phyloP scores from a whole-genome alignment of 192 early-diverging fungal genomes.

The Dimargaris xerosporica region DNA sequence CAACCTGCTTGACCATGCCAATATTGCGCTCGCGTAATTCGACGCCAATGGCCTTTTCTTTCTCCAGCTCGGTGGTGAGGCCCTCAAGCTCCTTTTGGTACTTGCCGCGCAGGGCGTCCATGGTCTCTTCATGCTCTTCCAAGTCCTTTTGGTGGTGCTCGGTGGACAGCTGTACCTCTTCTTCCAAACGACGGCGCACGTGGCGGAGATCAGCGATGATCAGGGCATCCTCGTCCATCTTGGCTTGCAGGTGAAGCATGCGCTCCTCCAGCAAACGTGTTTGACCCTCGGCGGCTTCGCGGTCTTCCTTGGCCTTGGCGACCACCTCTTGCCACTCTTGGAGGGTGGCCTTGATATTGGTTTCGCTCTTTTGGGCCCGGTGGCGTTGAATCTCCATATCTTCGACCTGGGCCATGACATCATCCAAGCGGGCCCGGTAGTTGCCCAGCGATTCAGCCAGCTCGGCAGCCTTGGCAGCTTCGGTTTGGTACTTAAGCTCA shows the following conservation, averaged over 20 bases:
- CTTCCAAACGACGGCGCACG: conserved; percentile 57
- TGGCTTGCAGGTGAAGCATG: conserved; percentile 53
- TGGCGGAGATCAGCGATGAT: conserved; percentile 52
- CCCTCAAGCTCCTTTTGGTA: conserved; percentile 76
- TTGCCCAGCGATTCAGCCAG: conserved; percentile 32
- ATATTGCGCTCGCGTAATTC: conserved; percentile 56
- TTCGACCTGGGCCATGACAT: conserved; percentile 38
- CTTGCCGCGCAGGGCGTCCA: conserved; percentile 62
- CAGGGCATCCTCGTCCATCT: conserved; percentile 57
- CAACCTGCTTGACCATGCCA: conserved; percentile 47
- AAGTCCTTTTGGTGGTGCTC: conserved; percentile 59
- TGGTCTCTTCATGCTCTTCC: conserved; percentile 52
- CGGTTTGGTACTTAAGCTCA: conserved; percentile 41
- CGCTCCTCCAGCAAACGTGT: conserved; percentile 48
- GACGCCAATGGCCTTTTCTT: conserved; percentile 44
- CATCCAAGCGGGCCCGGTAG: conserved; percentile 40
- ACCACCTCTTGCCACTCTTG: conserved; percentile 54
- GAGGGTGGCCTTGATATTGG: conserved; percentile 39
- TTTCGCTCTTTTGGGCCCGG: conserved; percentile 64
- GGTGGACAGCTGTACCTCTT: conserved; percentile 50
- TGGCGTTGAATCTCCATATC: conserved; percentile 46
- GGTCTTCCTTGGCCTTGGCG: conserved; percentile 42
- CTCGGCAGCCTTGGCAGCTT: conserved; percentile 40
- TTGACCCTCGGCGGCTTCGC: conserved; percentile 45
- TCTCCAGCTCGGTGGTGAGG: conserved; percentile 63